These are phyloP conservation scores for Orychophragmus violaceus DNA, from an alignment of 345 rosid species.

Conservation along the genomic window DNA sequence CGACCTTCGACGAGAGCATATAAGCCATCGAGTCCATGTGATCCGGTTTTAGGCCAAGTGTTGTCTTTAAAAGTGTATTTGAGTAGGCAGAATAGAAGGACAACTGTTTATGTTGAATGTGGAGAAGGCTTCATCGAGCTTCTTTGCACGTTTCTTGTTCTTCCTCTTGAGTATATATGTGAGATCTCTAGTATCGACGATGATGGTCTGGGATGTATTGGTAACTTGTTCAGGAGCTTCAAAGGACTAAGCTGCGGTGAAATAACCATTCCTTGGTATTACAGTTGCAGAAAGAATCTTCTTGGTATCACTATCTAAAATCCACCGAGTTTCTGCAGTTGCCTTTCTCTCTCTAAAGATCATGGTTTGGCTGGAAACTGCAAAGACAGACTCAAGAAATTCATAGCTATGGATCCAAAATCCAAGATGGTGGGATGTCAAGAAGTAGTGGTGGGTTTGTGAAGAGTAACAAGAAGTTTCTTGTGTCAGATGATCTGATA, in stretches of 20 bases:
- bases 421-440: neutral
- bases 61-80: neutral
- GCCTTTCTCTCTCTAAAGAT: no score
- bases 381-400: neutral
- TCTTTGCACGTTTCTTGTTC: neutral
- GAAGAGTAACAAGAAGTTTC: neutral
- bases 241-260: neutral
- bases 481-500: neutral
- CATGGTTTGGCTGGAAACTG: no score
- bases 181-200: neutral
- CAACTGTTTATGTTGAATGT: neutral
- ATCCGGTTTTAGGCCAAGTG: neutral
- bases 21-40: neutral
- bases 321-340: neutral
- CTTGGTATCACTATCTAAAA: neutral
- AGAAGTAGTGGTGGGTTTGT: neutral
- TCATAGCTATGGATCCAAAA: neutral
- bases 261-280: neutral
- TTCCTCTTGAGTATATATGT: neutral
- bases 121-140: neutral
- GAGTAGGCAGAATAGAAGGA: neutral
- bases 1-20: neutral
- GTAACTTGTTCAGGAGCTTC: neutral
- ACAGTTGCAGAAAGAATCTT: neutral
- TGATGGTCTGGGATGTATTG: neutral